Conservation (phyloP, 768 basidiomycete genomes). For the Rhizopogon roseolus region DNA sequence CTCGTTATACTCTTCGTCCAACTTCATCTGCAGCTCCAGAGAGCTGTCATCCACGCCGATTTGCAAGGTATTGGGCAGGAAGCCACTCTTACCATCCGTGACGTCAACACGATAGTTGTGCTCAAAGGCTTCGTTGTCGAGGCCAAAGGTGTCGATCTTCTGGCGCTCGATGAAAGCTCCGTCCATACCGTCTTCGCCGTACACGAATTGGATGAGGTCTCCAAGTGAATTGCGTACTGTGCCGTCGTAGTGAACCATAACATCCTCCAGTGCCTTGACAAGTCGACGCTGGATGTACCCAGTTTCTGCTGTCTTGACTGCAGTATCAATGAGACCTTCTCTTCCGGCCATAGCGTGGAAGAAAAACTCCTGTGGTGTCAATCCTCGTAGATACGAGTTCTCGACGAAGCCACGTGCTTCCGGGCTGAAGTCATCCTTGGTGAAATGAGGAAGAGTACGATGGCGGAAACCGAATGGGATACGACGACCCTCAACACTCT, state of each 20-base stretch:
- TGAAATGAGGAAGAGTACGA: constrained; percentile 94
- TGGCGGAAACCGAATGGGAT: constrained; percentile 98
- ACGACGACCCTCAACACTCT: constrained; percentile 95
- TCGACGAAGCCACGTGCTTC: constrained; percentile 98
- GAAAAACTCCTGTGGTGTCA: constrained; percentile 98
- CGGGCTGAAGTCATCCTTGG: constrained; percentile 97
- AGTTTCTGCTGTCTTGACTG: constrained; percentile 99
- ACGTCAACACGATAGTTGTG: constrained; percentile 94
- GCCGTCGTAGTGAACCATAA: constrained; percentile 96
- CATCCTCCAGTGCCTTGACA: constrained; percentile 96
- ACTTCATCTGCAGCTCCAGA: constrained; percentile 71
- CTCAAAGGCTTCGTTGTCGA: constrained; percentile 81
- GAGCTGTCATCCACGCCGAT: constrained; percentile 86
- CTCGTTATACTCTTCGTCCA: constrained; percentile 75
- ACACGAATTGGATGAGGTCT: constrained; percentile 93
- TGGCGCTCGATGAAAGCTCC: constrained; percentile 97
- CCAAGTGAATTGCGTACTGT: constrained; percentile 97
- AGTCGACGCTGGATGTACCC: constrained; percentile 98
- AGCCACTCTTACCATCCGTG: constrained; percentile 76
- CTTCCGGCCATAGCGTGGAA: constrained; percentile 99
- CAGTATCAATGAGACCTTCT: constrained; percentile 98
- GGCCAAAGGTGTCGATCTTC: constrained; percentile 81
- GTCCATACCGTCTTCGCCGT: constrained; percentile 99
- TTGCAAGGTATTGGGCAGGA: constrained; percentile 75
- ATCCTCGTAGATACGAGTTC: constrained; percentile 93